Percentiles rank a stretch among this genome's conserved stretches.
These are phyloP conservation scores for Mrakia gelida DNA, from an alignment of 768 basidiomycete genomes.

Conservation along the genomic window DNA sequence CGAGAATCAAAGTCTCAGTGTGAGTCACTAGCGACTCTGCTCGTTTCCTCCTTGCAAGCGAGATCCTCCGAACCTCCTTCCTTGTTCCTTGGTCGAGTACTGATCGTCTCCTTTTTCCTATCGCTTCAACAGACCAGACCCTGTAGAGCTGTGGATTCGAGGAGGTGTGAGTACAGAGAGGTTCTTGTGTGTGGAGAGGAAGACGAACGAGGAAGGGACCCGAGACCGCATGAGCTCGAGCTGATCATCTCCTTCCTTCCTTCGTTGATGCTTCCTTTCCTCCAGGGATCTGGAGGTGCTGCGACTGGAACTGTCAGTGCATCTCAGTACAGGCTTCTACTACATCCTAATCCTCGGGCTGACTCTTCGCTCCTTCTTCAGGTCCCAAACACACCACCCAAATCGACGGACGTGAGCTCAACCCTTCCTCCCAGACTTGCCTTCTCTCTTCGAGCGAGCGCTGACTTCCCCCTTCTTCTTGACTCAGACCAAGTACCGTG, in stretches of 20 bases:
- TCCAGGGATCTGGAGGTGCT: not conserved
- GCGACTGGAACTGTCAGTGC: conserved; percentile 9
- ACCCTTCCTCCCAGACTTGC: not conserved
- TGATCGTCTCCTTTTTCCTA: not conserved
- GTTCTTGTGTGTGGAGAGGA: not conserved
- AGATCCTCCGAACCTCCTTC: not conserved
- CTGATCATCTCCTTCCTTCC: conserved; percentile 9
- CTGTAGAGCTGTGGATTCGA: not conserved
- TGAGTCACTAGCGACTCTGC: not conserved
- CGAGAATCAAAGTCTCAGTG: not conserved
- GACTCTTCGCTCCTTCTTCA: not conserved
- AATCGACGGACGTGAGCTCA: conserved; percentile 13
- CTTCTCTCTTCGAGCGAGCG: not conserved
- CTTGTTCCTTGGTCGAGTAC: not conserved
- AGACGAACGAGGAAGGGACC: not conserved
- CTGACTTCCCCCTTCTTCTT: not conserved
- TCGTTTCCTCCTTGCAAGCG: not conserved
- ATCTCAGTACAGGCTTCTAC: not conserved
- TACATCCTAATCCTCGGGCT: not conserved
- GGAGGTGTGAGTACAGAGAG: not conserved
- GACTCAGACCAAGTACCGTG: conserved; percentile 19
- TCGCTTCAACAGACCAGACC: not conserved
- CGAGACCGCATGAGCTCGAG: conserved; percentile 1
- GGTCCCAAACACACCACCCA: conserved; percentile 4
- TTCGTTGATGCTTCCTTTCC: not conserved